Conservation (phyloP, 768 basidiomycete species). For the Pulveroboletus sp. region DNA sequence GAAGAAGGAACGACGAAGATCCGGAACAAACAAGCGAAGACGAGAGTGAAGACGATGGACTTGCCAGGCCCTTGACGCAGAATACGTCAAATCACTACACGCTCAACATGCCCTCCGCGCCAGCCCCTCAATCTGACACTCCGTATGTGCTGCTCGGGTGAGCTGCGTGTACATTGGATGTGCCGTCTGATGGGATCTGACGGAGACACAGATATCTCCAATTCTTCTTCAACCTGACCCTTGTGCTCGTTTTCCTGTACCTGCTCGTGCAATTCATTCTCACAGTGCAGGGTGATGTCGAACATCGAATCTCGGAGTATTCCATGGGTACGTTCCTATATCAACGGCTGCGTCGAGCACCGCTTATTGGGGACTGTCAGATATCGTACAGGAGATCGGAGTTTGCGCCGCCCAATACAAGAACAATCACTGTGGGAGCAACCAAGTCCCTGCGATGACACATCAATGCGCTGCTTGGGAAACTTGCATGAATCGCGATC, state of each 20-base stretch:
- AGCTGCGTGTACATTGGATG: conserved; percentile 21
- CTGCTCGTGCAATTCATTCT: conserved; percentile 81
- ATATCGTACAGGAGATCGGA: conserved; percentile 89
- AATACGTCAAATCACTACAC: conserved; percentile 79
- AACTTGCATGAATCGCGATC: conserved; percentile 92
- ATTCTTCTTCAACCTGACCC: conserved; percentile 87
- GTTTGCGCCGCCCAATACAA: conserved; percentile 78
- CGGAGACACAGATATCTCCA: conserved; percentile 68
- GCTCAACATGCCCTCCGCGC: conserved; percentile 66
- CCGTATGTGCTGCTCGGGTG: conserved; percentile 88
- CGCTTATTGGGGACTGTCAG: conserved; percentile 37
- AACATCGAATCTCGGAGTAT: conserved; percentile 80
- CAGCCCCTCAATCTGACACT: conserved; percentile 51
- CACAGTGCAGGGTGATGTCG: conserved; percentile 87
- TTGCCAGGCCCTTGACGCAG: conserved; percentile 38
- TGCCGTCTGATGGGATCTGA: conserved; percentile 16
- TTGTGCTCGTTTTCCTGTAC: conserved; percentile 80
- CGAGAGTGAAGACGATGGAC: conserved; percentile 46
- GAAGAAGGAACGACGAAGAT: conserved; percentile 22
- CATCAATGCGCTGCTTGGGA: conserved; percentile 88
- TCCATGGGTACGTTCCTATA: conserved; percentile 60
- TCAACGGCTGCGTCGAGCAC: conserved; percentile 11
- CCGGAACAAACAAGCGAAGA: conserved; percentile 39
- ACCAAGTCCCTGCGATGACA: conserved; percentile 82
- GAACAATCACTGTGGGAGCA: conserved; percentile 73